Evolutionary conservation across 2,329 filamentous ascomycete genomes (phyloP), one percentile per base, ranked within the genome.

Genomic region (Aureobasidium subglaciale): DNA sequence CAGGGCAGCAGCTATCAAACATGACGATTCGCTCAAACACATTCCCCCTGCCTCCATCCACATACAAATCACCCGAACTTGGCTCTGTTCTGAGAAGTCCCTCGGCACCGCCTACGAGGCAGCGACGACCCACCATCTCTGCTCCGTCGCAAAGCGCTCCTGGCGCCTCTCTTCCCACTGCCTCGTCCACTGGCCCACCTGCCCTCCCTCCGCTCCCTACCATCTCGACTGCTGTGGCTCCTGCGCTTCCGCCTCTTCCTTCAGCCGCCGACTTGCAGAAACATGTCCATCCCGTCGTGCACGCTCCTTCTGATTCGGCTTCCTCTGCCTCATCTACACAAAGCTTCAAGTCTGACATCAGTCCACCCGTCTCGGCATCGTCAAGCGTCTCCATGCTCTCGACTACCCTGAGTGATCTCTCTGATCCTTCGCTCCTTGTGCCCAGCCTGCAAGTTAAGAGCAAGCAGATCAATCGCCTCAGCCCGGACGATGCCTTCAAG

Each of bases 281-380:
- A 9, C 29, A 43, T 41, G 24, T 27, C 8, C 48, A 57, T 16
- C 46, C 37, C 13, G 22, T 42, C 27, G 41, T 52, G n/a, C 56
- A 57, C 32, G 34, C 40, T 3, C 40, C 56, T 27, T 53, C 56
- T 7, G 49, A 59, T 30, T 60, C 59, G 11, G 49, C 52, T 15
- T 60, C 58, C 20, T 60, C 58, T 7, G 34, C 59, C 22, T 56
- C 41, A 10, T 60, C 59, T 1, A 57, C 57, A 9, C 27, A 38
- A 10, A 62, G 58, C 56, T 68, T 64, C 59, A 65, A 55, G 41
- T 58, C 59, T 11, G 65, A 63, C 2, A 60, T 61, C 10, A 70
- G 68, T 37, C 64, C 68, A 5, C 50, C 61, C 1, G 59, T 59
- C 4, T 68, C 65, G 55, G 65, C 66, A 10, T 62, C 65, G 2